Evolutionary conservation across 768 basidiomycete species (phyloP).

Genomic region (Cystofilobasidium capitatum): DNA sequence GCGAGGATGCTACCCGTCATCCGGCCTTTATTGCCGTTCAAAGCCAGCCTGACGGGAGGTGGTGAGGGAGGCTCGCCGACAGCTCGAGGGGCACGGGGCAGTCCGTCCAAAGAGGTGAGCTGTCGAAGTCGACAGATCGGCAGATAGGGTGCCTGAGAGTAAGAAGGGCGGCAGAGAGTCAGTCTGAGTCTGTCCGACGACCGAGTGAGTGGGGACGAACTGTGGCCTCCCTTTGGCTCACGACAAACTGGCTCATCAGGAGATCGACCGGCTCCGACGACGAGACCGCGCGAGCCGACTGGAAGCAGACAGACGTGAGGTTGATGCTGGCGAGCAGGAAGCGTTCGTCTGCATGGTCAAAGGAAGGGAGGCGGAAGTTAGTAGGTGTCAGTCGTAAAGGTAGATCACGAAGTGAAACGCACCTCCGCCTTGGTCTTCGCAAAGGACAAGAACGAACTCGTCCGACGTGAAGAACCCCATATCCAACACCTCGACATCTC

Average conservation of each 20-base stretch:
- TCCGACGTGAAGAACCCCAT: constrained; percentile 23
- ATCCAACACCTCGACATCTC: constrained; percentile 3
- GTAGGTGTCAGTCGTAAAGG: too few relatives aligned
- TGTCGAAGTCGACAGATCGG: not conserved
- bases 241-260: not conserved
- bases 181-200: too few relatives aligned
- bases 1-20: constrained; percentile 25
- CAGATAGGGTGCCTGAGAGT: not conserved
- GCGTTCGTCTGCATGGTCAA: not conserved
- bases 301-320: constrained; percentile 1
- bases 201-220: too few relatives aligned
- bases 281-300: not conserved
- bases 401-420: not conserved
- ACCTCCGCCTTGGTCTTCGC: constrained; percentile 8
- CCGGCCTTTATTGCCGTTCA: constrained; percentile 14
- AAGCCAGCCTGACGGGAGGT: constrained; percentile 1
- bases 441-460: constrained; percentile 14
- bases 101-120: not conserved
- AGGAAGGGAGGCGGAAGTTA: not conserved
- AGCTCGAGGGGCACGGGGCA: not conserved
- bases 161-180: not conserved
- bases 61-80: not conserved
- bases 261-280: not conserved
- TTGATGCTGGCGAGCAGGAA: constrained; percentile 9
- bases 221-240: too few relatives aligned